phyloP scores from a whole-genome alignment of 108 stramenopile genomes.

The Asterionellopsis glacialis region DNA sequence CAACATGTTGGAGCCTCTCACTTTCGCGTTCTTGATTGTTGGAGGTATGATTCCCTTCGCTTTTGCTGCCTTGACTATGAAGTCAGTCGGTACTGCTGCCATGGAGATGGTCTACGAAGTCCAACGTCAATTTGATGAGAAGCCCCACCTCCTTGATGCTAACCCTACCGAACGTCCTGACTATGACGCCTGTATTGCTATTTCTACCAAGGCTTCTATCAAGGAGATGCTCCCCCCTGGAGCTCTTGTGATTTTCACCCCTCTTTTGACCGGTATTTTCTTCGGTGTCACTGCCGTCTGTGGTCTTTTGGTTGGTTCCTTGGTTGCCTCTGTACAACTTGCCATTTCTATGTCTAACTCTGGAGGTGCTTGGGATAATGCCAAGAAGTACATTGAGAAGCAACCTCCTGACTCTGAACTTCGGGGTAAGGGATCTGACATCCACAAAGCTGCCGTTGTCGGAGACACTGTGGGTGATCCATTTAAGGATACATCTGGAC shows the following conservation, averaged over 20 bases:
- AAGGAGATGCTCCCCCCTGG: conserved; percentile 97
- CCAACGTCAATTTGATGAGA: conserved; percentile 95
- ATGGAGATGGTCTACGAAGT: conserved; percentile 98
- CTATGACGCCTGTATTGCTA: conserved; percentile 95
- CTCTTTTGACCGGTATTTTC: conserved; percentile 93
- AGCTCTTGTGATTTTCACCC: conserved; percentile 95
- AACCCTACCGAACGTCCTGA: conserved; percentile 90
- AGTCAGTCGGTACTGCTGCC: conserved; percentile 95
- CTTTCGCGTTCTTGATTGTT: conserved; percentile 93
- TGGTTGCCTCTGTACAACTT: conserved; percentile 91
- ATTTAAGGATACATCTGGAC: conserved; percentile 97
- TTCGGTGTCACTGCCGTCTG: conserved; percentile 95
- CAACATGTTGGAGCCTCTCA: conserved; percentile 92
- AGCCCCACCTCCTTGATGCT: conserved; percentile 86
- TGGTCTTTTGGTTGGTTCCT: conserved; percentile 91
- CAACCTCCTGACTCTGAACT: conserved; percentile 82
- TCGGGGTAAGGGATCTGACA: conserved; percentile 89
- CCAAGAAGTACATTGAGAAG: conserved; percentile 98
- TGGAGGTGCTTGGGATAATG: conserved; percentile 99
- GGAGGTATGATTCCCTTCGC: conserved; percentile 99
- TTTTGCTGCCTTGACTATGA: conserved; percentile 99
- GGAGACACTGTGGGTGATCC: conserved; percentile 99
- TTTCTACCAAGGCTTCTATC: conserved; percentile 93
- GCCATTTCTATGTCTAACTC: conserved; percentile 98
- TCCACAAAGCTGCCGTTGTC: conserved; percentile 96